Evolutionary conservation across 1,284 basidiomycete genomes (phyloP), one percentile per base, ranked within the genome.

Genomic region (Rhodotorula sp.): DNA sequence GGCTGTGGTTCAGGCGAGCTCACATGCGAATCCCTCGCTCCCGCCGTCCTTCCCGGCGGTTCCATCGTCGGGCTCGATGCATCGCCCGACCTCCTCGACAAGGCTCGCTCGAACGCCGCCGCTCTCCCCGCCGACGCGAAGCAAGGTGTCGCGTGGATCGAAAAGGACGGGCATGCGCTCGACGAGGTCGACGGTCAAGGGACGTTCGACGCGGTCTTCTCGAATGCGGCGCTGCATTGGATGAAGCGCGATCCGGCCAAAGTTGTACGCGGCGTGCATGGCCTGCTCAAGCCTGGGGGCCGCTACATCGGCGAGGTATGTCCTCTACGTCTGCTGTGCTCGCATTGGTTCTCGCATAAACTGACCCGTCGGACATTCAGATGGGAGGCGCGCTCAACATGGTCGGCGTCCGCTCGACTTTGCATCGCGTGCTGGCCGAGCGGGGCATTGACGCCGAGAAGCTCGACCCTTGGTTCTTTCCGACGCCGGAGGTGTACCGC

Each of bases 1-100:
- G 91, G 92, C 7, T 93, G 91, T 78, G 91, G 92, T 8, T 91
- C 88, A 57, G 91, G 91, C 0, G 89, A 93, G 76, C 81, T 93
- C 21, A 90, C 90, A 0, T 74, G 68, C 46, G 34, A 56, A 1
- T 12, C 66, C 4, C 53, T 72, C 54, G 45, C 66, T 1, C 53
- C 65, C 1, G 44, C 69, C 25, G 70, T 75, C 48, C 58, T 50
- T 2, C 60, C 70, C 16, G 14, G 42, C 34, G 91, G 91, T 0
- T 52, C 83, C 9, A 86, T 91, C 4, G 83, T 89, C 4, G 92
- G 90, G 0, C 82, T 89, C 13, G 92, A 93, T 80, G 83, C 84
- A 27, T 91, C 87, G 74, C 82, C 86, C 68, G 87, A 45, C 70
- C 34, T 82, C 89, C 84, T 92, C 34, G 80, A 80, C 9, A 86